phyloP scores from a whole-genome alignment of 768 basidiomycete genomes.

The Panus rudis region DNA sequence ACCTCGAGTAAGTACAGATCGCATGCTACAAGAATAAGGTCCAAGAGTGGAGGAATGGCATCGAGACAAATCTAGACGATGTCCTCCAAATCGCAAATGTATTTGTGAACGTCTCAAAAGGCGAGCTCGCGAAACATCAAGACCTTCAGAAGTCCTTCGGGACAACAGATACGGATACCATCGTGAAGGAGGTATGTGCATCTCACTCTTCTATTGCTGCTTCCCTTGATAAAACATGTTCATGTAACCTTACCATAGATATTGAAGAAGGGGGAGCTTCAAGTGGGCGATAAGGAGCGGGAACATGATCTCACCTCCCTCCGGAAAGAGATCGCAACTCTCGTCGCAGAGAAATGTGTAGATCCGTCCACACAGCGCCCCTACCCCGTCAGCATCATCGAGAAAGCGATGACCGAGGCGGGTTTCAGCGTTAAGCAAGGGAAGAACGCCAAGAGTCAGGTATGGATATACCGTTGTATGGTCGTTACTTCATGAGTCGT shows the following conservation, averaged over 20 bases:
- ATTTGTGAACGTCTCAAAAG: conserved; percentile 94
- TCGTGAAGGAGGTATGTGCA: conserved; percentile 62
- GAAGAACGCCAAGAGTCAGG: conserved; percentile 94
- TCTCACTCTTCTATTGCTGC: not conserved
- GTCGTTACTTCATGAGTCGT: not conserved
- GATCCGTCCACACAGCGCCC: conserved; percentile 86
- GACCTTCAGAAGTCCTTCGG: conserved; percentile 93
- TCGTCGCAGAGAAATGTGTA: conserved; percentile 93
- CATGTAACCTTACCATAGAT: conserved; percentile 44
- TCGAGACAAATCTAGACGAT: conserved; percentile 91
- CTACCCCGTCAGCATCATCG: conserved; percentile 92
- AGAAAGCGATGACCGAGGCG: conserved; percentile 94
- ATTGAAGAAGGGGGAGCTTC: conserved; percentile 91
- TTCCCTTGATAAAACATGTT: not conserved
- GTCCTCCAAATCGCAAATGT: conserved; percentile 96
- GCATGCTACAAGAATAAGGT: conserved; percentile 99
- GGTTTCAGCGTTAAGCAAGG: conserved; percentile 85
- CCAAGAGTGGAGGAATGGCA: conserved; percentile 89
- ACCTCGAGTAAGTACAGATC: conserved; percentile 42
- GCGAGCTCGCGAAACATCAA: conserved; percentile 80
- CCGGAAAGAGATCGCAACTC: conserved; percentile 84
- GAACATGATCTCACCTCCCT: conserved; percentile 82
- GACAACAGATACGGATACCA: conserved; percentile 60
- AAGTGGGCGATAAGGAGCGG: conserved; percentile 95
- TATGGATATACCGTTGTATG: conserved; percentile 29